Evolutionary conservation across 73 alveolate genomes (phyloP), one percentile per base, ranked within the genome.

Genomic region (Durusdinium trenchii): DNA sequence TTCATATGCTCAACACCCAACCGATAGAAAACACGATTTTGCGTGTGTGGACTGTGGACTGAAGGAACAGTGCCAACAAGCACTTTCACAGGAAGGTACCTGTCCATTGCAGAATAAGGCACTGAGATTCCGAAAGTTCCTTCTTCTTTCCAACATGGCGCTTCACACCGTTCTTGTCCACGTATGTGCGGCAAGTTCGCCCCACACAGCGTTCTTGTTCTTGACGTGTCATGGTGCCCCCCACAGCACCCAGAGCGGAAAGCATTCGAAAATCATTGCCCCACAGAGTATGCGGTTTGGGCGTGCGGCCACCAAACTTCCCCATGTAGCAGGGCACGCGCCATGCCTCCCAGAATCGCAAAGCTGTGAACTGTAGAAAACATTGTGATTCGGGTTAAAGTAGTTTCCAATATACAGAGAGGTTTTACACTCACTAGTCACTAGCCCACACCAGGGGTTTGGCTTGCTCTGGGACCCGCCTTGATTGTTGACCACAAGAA

Each of bases 301-400:
- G 94, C 16, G 60, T 85, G 12, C 60, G 81, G 54, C 81, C 76
- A 32, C 38, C 20, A 42, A 85, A 85, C 3, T 36, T 26, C 30
- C 94, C 94, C 94, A 85, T 85, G 54, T 85, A 85, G 60, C 51
- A 52, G 61, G 38, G 26, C 4, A 76, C 67, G 6, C 20, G 4
- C 35, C 23, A 85, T 30, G 54, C 78, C 94, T 85, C 54, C 28
- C 43, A 30, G 52, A n/a, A 20, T 20, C 23, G 7, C 43, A 9
- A 69, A 12, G 32, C 23, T 12, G 32, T 16, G 23, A 12, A 57
- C 32, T 57, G 23, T 57, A 57, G 32, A 57, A 16, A 23, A 16
- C 32, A 57, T 57, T 23, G 23, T 57, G 69, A 23, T 12, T 12
- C 23, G 12, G 12, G 12, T 12, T 57, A 23, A 23, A 12, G 23